Evolutionary conservation across 768 basidiomycete genomes (phyloP).

Genomic region (Amanita phalloides): DNA sequence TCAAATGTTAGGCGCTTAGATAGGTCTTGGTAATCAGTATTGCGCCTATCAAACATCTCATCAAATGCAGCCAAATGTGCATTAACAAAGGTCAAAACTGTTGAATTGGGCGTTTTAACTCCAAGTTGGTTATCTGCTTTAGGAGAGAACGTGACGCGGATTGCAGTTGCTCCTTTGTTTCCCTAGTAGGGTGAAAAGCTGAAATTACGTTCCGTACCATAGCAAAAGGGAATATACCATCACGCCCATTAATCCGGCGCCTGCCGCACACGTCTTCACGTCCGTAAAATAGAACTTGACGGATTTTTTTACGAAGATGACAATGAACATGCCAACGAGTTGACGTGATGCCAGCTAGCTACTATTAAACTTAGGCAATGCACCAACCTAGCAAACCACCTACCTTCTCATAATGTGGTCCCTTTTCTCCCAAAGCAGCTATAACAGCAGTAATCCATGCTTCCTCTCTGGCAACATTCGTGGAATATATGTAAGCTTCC

Average conservation of each 20-base stretch:
- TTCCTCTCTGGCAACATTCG: slow-evolving; percentile 53
- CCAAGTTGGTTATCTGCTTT: slow-evolving; percentile 6
- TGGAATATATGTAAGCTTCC: slow-evolving; percentile 66
- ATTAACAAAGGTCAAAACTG: slow-evolving; percentile 60
- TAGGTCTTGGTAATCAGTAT: slow-evolving; percentile 67
- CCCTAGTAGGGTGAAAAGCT: slow-evolving; percentile 33
- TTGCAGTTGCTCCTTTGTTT: slow-evolving; percentile 72
- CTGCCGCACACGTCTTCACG: slow-evolving; percentile 41
- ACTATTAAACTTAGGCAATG: not conserved
- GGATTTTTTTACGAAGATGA: slow-evolving; percentile 51
- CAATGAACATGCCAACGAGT: slow-evolving; percentile 75
- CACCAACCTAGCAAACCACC: not conserved
- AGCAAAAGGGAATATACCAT: slow-evolving; percentile 38
- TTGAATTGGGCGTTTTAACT: slow-evolving; percentile 4
- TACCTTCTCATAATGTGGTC: slow-evolving; percentile 58
- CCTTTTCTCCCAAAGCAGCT: slow-evolving; percentile 62
- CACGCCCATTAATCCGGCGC: slow-evolving; percentile 67
- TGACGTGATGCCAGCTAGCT: slow-evolving; percentile 61
- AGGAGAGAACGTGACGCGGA: slow-evolving; percentile 44
- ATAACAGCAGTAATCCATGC: slow-evolving; percentile 61
- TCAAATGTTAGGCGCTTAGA: slow-evolving; percentile 46
- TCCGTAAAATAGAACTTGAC: slow-evolving; percentile 41
- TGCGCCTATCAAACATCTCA: slow-evolving; percentile 64
- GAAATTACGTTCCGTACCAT: not conserved
- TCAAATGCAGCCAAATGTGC: slow-evolving; percentile 80